Conservation (phyloP, 2,329 filamentous ascomycete genomes). For the Aspergillus awamori region DNA sequence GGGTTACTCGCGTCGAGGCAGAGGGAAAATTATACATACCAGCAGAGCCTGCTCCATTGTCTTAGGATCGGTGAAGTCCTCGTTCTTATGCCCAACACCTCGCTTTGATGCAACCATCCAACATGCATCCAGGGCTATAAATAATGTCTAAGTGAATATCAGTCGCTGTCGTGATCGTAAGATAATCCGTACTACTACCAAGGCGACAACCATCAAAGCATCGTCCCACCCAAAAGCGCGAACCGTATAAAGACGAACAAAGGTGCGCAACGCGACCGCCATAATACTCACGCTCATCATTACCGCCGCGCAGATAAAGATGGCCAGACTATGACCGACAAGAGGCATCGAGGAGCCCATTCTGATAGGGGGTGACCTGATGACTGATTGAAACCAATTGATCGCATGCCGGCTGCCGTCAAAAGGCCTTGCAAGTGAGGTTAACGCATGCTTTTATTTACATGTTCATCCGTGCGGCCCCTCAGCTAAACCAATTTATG, state of each 20-base stretch:
- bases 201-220: constrained; percentile 25
- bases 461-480: neutral
- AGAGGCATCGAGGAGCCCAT: constrained; percentile 22
- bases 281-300: constrained; percentile 24
- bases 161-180: neutral
- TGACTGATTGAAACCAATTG: neutral
- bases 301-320: constrained; percentile 22
- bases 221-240: constrained; percentile 31
- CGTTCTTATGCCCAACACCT: constrained; percentile 13
- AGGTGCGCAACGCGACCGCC: constrained; percentile 24
- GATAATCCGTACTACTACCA: constrained; percentile 15
- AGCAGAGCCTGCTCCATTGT: constrained; percentile 4
- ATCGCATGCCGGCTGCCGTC: neutral
- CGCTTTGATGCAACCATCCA: constrained; percentile 12
- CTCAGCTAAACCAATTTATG: neutral
- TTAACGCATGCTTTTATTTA: neutral
- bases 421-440: neutral
- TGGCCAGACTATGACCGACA: constrained; percentile 22
- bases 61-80: neutral
- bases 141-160: constrained; percentile 5
- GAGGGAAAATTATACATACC: constrained; percentile 1
- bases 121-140: neutral
- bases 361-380: neutral
- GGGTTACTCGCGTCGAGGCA: no score
- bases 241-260: constrained; percentile 26